Evolutionary conservation across 805 yeast species (phyloP).

Genomic region (Wickerhamomyces bovis): DNA sequence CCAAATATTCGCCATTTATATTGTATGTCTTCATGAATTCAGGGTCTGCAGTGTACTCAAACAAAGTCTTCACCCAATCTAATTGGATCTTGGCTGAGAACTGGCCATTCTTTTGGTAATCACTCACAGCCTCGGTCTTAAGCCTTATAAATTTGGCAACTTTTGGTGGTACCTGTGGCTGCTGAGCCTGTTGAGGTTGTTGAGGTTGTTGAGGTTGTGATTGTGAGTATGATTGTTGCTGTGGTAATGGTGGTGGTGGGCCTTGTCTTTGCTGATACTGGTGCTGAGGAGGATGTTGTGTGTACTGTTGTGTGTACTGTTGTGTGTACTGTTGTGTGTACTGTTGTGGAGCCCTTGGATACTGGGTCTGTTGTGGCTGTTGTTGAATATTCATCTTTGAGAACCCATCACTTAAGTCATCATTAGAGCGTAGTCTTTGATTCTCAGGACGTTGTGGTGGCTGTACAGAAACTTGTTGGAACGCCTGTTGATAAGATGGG

Average conservation of each 20-base stretch:
- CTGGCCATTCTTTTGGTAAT: slow-evolving; percentile 23
- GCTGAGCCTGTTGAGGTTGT: background rate
- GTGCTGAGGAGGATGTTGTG: slow-evolving; percentile 1
- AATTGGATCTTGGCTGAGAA: slow-evolving; percentile 52
- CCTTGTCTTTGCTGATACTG: background rate
- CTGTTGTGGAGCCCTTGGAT: background rate
- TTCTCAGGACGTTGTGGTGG: background rate
- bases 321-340: background rate
- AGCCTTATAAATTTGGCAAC: slow-evolving; percentile 22
- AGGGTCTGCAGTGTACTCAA: slow-evolving; percentile 39
- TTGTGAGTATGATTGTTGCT: background rate
- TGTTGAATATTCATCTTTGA: background rate
- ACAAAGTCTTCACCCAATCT: slow-evolving; percentile 53
- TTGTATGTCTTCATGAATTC: slow-evolving; percentile 38
- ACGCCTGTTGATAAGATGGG: background rate
- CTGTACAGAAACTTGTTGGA: background rate
- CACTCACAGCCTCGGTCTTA: slow-evolving; percentile 29
- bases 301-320: background rate
- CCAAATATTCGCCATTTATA: slow-evolving; percentile 40
- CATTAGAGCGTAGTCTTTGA: background rate
- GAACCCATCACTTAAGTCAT: slow-evolving; percentile 1
- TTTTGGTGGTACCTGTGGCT: background rate
- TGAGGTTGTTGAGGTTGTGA: slow-evolving; percentile 14
- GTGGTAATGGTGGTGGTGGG: background rate
- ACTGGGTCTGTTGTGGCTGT: background rate